Evolutionary conservation across 2,329 filamentous ascomycete species (phyloP), one percentile per base, ranked within the genome.

Genomic region (Elsinoe fawcettii): DNA sequence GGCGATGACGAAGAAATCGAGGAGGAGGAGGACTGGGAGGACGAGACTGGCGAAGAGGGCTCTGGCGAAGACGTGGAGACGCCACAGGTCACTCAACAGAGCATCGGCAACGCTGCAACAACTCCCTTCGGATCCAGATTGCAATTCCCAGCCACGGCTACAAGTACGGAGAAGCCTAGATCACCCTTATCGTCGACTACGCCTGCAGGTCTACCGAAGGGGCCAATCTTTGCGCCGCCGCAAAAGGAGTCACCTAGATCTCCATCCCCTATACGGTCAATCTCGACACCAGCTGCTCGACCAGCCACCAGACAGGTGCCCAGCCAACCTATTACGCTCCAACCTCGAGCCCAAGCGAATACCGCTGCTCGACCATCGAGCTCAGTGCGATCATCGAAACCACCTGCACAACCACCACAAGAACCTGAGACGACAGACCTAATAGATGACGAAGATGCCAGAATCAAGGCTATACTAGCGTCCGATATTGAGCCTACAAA

Each of bases 391-490:
- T 63, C 64, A 20, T 63, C 66, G 39, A 65, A 59, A 41, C 56
- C 64, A 16, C 55, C 66, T 27, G 62, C 65, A 8, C 60, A 64
- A 4, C 69, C 70, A 59, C 68, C 73, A 14, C 64, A 66, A 23
- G 71, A 70, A 49, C 71, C 73, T 12, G 71, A 72, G 46, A 67
- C 70, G 32, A 73, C 62, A 59, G 73, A 80, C 3, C 73, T 88
- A 2, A 73, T 82, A 20, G 83, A 88, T 57, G 81, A 88, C 53
- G 86, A 89, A 61, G 85, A 88, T 61, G 84, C 86, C 23, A 78
- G 82, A 30, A 79, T 87, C 22, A 83, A 87, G 58, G 76, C 76
- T 60, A 74, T 86, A 27, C 76, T 91, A 34, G 74, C 74, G 5
- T 80, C 78, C n/a, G 76, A 81, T 7, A 73, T 86, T 18, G 74